These are phyloP conservation scores for Globisporangium emineosum DNA, from an alignment of 352 stramenopile genomes.

Conservation along the genomic window DNA sequence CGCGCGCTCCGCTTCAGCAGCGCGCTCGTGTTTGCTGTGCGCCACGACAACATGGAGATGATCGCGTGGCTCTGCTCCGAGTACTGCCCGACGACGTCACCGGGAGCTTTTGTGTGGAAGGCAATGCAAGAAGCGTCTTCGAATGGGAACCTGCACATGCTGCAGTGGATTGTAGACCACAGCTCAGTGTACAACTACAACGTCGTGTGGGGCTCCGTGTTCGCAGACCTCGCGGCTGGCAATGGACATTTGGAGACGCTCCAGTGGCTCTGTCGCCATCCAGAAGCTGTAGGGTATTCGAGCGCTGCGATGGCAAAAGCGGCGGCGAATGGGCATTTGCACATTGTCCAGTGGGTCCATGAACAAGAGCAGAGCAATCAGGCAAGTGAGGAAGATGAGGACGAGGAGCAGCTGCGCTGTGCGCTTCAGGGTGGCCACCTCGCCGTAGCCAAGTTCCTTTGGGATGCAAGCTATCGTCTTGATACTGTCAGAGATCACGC, in stretches of 20 bases:
- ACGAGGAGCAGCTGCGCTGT: background rate
- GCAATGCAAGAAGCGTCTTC: background rate
- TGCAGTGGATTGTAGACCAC: background rate
- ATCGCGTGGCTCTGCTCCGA: conserved; percentile 5
- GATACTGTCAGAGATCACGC: background rate
- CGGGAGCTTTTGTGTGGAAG: background rate
- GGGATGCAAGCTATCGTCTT: background rate
- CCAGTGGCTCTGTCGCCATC: conserved; percentile 3
- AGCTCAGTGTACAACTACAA: background rate
- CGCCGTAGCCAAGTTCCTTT: background rate
- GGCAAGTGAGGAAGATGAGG: background rate
- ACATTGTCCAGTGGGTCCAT: conserved; percentile 4
- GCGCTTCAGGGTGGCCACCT: background rate
- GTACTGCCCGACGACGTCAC: background rate
- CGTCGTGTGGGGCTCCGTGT: background rate
- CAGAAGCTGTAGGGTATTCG: background rate
- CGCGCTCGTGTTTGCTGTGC: conserved; percentile 4
- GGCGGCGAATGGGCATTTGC: background rate
- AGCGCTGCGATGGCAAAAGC: background rate
- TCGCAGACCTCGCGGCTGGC: conserved; percentile 3
- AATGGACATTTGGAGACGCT: conserved; percentile 8
- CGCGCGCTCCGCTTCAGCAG: background rate
- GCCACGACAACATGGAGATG: conserved; percentile 1
- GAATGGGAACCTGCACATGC: background rate
- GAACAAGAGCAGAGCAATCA: background rate